phyloP scores from a whole-genome alignment of 1,284 basidiomycete genomes.

The Stygiomarasmius scandens region DNA sequence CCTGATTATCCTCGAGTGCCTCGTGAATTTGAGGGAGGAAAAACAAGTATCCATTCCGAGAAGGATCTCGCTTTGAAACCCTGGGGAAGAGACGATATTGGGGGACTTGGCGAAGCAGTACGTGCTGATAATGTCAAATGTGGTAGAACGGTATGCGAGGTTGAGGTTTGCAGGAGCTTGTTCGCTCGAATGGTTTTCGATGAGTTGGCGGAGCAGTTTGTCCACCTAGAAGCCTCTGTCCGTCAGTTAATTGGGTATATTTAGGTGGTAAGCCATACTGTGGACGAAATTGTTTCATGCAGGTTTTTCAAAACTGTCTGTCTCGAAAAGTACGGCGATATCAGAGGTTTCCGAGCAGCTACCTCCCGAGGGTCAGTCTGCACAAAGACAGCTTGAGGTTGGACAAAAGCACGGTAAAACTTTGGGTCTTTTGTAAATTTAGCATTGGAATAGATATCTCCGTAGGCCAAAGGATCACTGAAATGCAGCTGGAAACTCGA shows the following conservation, averaged over 20 bases:
- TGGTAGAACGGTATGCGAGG: conserved; percentile 1
- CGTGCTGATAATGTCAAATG: conserved; percentile 6
- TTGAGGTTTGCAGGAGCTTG: background rate
- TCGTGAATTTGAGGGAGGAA: background rate
- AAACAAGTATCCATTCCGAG: background rate
- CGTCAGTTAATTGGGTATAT: background rate
- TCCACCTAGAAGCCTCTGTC: conserved; percentile 28
- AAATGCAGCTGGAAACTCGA: conserved; percentile 28
- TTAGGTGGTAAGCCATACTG: conserved; percentile 23
- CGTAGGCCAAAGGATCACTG: conserved; percentile 24
- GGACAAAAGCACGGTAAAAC: background rate
- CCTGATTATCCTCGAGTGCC: background rate
- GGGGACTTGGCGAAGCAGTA: conserved; percentile 9
- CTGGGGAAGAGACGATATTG: background rate
- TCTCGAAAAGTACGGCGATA: conserved; percentile 1
- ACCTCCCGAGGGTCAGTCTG: conserved; percentile 1
- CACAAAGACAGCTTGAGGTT: background rate
- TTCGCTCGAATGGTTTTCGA: background rate
- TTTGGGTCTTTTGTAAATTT: conserved; percentile 4
- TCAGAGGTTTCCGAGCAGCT: background rate
- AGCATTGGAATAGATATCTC: conserved; percentile 25
- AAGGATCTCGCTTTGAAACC: background rate
- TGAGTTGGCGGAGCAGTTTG: conserved; percentile 23
- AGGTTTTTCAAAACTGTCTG: background rate
- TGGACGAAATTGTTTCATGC: conserved; percentile 19